phyloP scores from a whole-genome alignment of 495 filamentous ascomycete species.

The Niebla homalea region DNA sequence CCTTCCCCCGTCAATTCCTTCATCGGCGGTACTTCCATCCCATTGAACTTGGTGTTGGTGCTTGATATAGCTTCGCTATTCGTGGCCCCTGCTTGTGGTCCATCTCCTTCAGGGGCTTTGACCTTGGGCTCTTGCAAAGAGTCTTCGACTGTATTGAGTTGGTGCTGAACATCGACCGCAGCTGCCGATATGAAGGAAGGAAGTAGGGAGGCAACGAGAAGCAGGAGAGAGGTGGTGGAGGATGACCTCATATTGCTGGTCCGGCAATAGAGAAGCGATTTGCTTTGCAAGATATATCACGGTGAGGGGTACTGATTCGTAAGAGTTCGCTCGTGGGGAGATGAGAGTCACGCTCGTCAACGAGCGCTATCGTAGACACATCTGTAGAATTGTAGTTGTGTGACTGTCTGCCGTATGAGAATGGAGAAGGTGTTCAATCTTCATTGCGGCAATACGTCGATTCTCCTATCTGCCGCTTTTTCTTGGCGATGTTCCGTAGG shows the following conservation, averaged over 20 bases:
- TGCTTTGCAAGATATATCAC: background rate
- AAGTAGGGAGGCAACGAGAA: constrained; percentile 2
- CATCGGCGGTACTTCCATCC: constrained; percentile 60
- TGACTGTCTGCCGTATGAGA: no score
- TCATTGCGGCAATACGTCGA: no score
- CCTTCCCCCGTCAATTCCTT: constrained; percentile 44
- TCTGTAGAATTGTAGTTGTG: no score
- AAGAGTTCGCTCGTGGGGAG: no score
- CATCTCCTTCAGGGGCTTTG: constrained; percentile 5
- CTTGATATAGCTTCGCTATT: constrained; percentile 17
- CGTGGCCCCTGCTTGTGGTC: constrained; percentile 16
- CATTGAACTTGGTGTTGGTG: constrained; percentile 59
- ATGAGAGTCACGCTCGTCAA: no score
- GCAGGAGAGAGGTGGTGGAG: background rate
- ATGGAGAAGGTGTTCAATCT: no score
- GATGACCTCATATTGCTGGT: constrained; percentile 2
- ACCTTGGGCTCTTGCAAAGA: constrained; percentile 9
- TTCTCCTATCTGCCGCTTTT: no score
- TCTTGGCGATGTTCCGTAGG: no score
- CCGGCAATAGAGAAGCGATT: background rate
- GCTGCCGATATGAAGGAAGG: constrained; percentile 3
- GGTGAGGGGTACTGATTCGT: no score
- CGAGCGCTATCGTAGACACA: no score
- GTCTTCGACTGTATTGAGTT: constrained; percentile 16
- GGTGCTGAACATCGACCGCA: constrained; percentile 5